Percentiles rank a stretch among this genome's conserved stretches.
Evolutionary conservation across 164 flowering plant species (phyloP).

Genomic region (Cinnamomum chago): DNA sequence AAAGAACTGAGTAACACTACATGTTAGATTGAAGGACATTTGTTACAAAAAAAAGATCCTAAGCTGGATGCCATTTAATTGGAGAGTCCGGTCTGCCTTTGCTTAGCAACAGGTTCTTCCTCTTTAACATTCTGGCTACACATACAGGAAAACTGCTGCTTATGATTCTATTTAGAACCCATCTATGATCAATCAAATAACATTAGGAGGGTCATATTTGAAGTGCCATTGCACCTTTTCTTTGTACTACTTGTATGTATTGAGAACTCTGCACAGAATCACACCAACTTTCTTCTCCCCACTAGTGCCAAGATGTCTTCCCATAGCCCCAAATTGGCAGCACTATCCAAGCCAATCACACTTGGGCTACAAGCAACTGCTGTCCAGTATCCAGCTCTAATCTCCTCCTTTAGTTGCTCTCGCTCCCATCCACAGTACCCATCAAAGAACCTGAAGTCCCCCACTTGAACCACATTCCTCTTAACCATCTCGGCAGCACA

Average conservation of each 20-base stretch:
- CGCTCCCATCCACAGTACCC: constrained; percentile 93
- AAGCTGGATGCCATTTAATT: background rate
- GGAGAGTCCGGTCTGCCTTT: background rate
- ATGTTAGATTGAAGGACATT: background rate
- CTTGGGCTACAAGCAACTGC: constrained; percentile 86
- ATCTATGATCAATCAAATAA: too few species aligned
- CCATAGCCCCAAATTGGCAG: constrained; percentile 57
- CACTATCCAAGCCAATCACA: constrained; percentile 50
- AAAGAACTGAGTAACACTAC: background rate
- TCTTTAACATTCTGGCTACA: too few species aligned
- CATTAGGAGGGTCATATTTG: background rate
- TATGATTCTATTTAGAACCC: too few species aligned
- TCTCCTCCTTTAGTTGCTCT: constrained; percentile 72
- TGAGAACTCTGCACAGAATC: background rate
- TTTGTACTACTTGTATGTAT: background rate
- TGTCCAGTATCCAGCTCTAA: constrained; percentile 80
- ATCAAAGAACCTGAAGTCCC: constrained; percentile 81
- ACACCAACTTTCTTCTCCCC: constrained; percentile 40
- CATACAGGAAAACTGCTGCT: background rate
- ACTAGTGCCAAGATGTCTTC: constrained; percentile 74
- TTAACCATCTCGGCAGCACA: constrained; percentile 90
- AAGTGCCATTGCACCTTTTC: background rate
- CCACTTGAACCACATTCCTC: constrained; percentile 50
- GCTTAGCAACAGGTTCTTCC: background rate
- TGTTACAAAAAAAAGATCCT: background rate